A percentile compares a stretch with the other conserved stretches of the same genome.
These are phyloP conservation scores for Ilyonectria mors-panacis DNA, from an alignment of 2,329 filamentous ascomycete species.

Conservation along the genomic window DNA sequence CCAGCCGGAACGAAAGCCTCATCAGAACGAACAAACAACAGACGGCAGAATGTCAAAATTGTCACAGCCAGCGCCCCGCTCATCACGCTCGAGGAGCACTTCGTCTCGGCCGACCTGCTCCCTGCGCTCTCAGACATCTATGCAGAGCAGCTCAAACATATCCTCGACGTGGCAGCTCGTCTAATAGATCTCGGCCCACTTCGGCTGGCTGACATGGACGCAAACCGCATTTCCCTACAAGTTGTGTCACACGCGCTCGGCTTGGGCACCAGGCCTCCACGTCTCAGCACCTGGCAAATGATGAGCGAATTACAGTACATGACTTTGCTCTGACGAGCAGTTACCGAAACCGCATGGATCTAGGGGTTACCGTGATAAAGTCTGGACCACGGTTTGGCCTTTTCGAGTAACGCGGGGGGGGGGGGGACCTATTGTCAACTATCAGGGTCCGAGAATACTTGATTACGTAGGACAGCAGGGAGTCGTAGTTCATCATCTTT, in stretches of 20 bases:
- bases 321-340: no score
- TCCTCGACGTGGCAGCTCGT: conserved; percentile 17
- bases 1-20: not conserved
- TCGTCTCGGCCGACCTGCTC: conserved; percentile 19
- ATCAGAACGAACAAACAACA: not conserved
- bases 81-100: conserved; percentile 33
- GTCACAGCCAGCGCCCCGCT: conserved; percentile 8
- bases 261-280: conserved; percentile 15
- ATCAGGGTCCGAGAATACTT: no score
- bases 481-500: no score
- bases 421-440: no score
- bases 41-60: conserved; percentile 2
- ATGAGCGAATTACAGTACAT: conserved; percentile 6
- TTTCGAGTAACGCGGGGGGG: no score
- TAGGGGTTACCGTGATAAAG: no score
- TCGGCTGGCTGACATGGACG: conserved; percentile 26
- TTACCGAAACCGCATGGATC: no score
- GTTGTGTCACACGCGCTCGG: conserved; percentile 27
- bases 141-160: conserved; percentile 19
- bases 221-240: conserved; percentile 17
- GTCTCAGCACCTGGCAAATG: conserved; percentile 19
- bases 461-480: no score
- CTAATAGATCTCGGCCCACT: conserved; percentile 18
- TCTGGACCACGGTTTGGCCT: no score
- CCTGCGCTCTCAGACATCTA: conserved; percentile 18